Evolutionary conservation across 306 rosid genomes (phyloP).

Genomic region (Gynostemma pentaphyllum): DNA sequence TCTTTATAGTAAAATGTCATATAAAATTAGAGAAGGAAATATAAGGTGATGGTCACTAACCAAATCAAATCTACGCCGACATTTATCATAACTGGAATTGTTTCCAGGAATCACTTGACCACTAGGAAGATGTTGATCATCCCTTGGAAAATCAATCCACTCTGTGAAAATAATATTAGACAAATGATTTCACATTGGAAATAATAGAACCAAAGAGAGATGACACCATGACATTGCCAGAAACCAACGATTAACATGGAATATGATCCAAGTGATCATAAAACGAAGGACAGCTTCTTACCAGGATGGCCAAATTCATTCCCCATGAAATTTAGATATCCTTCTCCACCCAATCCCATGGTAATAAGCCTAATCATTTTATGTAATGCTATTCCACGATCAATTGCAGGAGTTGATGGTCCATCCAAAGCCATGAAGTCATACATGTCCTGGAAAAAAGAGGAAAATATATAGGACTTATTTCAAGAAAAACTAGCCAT

Average conservation of each 20-base stretch:
- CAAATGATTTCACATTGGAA: slow-evolving; percentile 2
- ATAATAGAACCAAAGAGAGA: neutral
- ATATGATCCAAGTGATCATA: neutral
- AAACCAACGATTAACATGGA: neutral
- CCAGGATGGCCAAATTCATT: slow-evolving; percentile 99
- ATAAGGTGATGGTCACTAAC: slow-evolving; percentile 30
- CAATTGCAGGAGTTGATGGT: slow-evolving; percentile 71
- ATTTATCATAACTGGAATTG: slow-evolving; percentile 65
- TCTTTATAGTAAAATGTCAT: neutral
- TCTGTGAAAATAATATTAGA: slow-evolving; percentile 34
- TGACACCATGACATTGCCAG: neutral
- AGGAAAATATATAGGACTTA: slow-evolving; percentile 8
- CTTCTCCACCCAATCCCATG: slow-evolving; percentile 94
- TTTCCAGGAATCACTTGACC: slow-evolving; percentile 63
- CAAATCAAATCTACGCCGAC: slow-evolving; percentile 95
- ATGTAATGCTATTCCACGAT: slow-evolving; percentile 96
- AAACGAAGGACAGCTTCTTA: slow-evolving; percentile 22
- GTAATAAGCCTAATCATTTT: slow-evolving; percentile 98
- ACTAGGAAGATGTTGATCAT: slow-evolving; percentile 52
- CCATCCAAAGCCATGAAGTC: slow-evolving; percentile 83
- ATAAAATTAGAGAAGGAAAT: neutral
- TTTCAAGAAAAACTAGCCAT: neutral
- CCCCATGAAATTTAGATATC: slow-evolving; percentile 97
- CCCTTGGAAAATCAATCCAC: slow-evolving; percentile 99
- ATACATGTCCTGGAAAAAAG: slow-evolving; percentile 85